phyloP scores from a whole-genome alignment of 2,329 filamentous ascomycete species.

The Cryphonectria parasitica region DNA sequence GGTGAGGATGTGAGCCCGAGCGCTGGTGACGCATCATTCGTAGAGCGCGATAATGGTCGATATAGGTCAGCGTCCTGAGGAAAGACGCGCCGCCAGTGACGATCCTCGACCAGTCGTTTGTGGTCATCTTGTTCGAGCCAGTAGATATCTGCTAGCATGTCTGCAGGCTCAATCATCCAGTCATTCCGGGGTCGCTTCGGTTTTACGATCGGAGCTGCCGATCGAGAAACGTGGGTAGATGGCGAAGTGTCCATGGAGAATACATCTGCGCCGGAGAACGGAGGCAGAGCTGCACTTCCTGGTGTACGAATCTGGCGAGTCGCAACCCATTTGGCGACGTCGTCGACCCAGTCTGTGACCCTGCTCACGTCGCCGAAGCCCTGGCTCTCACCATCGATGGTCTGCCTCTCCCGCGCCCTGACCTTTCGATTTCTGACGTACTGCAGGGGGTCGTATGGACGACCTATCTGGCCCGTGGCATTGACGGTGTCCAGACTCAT shows the following conservation, averaged over 20 bases:
- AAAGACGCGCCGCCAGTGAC: constrained; percentile 75
- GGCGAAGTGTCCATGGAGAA: constrained; percentile 47
- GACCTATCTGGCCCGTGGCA: constrained; percentile 55
- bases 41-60: constrained; percentile 35
- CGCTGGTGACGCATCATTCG: constrained; percentile 25
- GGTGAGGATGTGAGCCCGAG: constrained; percentile 1
- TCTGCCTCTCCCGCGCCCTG: constrained; percentile 74
- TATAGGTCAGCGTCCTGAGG: constrained; percentile 42
- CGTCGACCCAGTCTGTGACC: constrained; percentile 78
- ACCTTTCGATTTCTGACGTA: constrained; percentile 90
- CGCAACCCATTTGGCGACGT: constrained; percentile 58
- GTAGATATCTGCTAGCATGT: constrained; percentile 85
- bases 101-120: constrained; percentile 80
- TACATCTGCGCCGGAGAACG: constrained; percentile 52
- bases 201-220: constrained; percentile 56
- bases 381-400: constrained; percentile 73
- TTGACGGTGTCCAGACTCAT: constrained; percentile 38
- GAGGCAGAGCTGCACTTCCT: constrained; percentile 47
- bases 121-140: constrained; percentile 87
- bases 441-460: constrained; percentile 88
- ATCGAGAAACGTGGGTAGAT: constrained; percentile 45
- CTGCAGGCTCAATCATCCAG: constrained; percentile 82
- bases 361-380: constrained; percentile 76
- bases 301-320: constrained; percentile 37
- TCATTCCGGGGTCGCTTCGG: constrained; percentile 76